Evolutionary conservation across 2,329 filamentous ascomycete genomes (phyloP).

Genomic region (Arthroderma sp.): DNA sequence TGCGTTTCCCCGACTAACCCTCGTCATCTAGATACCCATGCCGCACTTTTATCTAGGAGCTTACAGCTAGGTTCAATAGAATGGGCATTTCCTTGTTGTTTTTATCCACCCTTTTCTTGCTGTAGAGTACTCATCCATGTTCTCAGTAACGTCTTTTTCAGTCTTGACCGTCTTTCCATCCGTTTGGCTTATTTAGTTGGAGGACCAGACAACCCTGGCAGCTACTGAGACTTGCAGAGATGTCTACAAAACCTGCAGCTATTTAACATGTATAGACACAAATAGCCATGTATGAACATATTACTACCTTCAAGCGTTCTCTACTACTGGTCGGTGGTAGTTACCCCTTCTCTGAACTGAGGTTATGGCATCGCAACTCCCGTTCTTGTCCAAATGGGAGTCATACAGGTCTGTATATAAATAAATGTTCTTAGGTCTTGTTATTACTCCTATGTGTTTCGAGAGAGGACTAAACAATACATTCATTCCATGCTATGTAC

Average conservation of each 20-base stretch:
- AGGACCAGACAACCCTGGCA: too few relatives aligned
- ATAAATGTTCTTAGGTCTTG: too few relatives aligned
- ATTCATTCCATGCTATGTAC: too few relatives aligned
- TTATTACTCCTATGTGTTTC: too few relatives aligned
- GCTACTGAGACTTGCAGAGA: background rate
- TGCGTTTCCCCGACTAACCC: slow-evolving; percentile 6
- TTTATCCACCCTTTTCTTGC: background rate
- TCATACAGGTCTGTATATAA: too few relatives aligned
- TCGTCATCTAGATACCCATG: slow-evolving; percentile 32
- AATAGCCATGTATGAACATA: background rate
- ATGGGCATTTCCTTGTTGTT: background rate
- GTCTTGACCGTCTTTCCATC: background rate
- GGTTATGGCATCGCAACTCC: too few relatives aligned
- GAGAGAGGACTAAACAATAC: too few relatives aligned
- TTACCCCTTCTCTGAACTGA: too few relatives aligned
- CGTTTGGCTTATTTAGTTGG: too few relatives aligned
- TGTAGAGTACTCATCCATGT: background rate
- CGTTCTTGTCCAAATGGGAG: too few relatives aligned
- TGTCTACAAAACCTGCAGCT: background rate
- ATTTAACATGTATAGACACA: background rate
- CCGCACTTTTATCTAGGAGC: slow-evolving; percentile 32
- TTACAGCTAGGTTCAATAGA: background rate
- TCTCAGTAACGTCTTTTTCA: background rate
- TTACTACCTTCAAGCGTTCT: background rate
- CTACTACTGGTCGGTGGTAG: background rate